Percentiles rank a stretch among this genome's conserved stretches.
Conservation (phyloP, 495 filamentous ascomycete species). For the Penicillium steckii region DNA sequence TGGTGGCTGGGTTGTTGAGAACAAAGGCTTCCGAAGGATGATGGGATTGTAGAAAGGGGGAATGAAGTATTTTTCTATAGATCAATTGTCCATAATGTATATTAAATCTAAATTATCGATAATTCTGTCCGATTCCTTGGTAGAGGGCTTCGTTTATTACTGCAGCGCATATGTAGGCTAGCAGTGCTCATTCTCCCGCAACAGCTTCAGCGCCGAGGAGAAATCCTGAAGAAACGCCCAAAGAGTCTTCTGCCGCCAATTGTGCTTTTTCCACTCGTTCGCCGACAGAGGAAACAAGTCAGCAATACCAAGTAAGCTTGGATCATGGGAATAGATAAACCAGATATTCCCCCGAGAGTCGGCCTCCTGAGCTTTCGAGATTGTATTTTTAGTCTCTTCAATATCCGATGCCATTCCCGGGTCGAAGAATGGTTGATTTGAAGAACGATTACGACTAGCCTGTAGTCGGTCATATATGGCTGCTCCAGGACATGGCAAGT, state of each 20-base stretch:
- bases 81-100: too few relatives aligned
- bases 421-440: conserved; percentile 8
- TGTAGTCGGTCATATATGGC: background rate
- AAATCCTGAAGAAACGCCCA: conserved; percentile 61
- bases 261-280: conserved; percentile 51
- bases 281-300: conserved; percentile 51
- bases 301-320: conserved; percentile 40
- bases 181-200: too few relatives aligned
- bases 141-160: too few relatives aligned
- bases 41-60: conserved; percentile 6
- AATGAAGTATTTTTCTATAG: background rate
- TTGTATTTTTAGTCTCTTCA: conserved; percentile 28
- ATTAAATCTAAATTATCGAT: too few relatives aligned
- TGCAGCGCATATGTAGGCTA: too few relatives aligned
- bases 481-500: background rate
- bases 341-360: conserved; percentile 54
- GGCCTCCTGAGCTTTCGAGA: conserved; percentile 42
- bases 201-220: too few relatives aligned
- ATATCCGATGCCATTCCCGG: conserved; percentile 8
- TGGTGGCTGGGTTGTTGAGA: conserved; percentile 13
- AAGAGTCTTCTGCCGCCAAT: conserved; percentile 44
- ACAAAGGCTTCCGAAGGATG: conserved; percentile 16
- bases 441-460: background rate
- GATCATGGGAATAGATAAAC: conserved; percentile 54
- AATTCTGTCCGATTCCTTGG: too few relatives aligned